These are phyloP conservation scores for Pyrenula aspistea DNA, from an alignment of 495 filamentous ascomycete genomes.

Conservation along the genomic window DNA sequence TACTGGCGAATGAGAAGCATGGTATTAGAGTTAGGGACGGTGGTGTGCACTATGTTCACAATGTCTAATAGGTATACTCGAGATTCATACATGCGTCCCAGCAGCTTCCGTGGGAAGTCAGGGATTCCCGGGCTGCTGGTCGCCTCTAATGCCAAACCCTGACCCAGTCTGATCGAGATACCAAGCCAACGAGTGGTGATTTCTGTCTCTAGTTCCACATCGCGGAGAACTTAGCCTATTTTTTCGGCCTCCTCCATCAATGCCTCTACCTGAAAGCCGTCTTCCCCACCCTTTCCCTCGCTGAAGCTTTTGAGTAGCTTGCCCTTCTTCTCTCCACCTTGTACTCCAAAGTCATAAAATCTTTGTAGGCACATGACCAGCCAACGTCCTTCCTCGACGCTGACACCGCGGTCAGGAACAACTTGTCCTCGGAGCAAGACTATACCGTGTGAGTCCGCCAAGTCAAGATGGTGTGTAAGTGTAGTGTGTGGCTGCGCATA, in stretches of 20 bases:
- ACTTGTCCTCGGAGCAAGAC: conserved; percentile 79
- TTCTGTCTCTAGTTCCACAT: no score
- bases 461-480: conserved; percentile 76
- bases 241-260: conserved; percentile 80
- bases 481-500: conserved; percentile 87
- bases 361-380: conserved; percentile 88
- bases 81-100: no score
- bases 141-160: no score
- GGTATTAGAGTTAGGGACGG: no score
- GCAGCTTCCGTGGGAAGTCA: no score
- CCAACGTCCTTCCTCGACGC: conserved; percentile 70
- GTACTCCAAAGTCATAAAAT: conserved; percentile 65
- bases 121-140: no score
- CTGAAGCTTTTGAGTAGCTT: conserved; percentile 73
- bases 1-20: not conserved
- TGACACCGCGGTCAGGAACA: conserved; percentile 63
- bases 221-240: conserved; percentile 27
- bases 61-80: no score
- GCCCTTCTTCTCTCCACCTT: conserved; percentile 35
- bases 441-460: conserved; percentile 56
- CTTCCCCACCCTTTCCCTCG: conserved; percentile 43
- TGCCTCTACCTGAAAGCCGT: conserved; percentile 67
- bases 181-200: no score
- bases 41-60: no score
- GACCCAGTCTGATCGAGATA: no score